Percentiles rank a stretch among this genome's conserved stretches.
These are phyloP conservation scores for Rachicladosporium sp. DNA, from an alignment of 2,329 filamentous ascomycete genomes.

Conservation along the genomic window DNA sequence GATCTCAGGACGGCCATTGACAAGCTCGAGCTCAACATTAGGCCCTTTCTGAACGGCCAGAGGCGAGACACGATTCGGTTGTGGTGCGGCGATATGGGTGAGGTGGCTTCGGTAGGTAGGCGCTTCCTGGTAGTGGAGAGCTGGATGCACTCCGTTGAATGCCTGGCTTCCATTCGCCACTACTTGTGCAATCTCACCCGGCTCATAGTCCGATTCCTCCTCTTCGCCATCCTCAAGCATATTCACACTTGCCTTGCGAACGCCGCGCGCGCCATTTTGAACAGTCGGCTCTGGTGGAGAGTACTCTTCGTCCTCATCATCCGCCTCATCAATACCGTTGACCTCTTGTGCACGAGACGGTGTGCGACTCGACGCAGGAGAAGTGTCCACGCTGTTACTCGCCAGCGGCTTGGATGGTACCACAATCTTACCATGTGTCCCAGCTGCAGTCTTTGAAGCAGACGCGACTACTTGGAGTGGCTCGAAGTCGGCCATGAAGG, in stretches of 20 bases:
- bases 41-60: conserved; percentile 41
- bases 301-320: conserved; percentile 22
- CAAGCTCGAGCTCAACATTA: conserved; percentile 34
- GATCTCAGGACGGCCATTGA: conserved; percentile 23
- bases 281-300: conserved; percentile 18
- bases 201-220: conserved; percentile 25
- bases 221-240: conserved; percentile 14
- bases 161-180: conserved; percentile 3
- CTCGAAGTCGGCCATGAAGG: conserved; percentile 17
- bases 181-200: conserved; percentile 20
- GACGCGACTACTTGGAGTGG: conserved; percentile 7
- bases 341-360: conserved; percentile 2
- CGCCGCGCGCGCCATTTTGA: background rate
- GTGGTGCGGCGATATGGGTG: conserved; percentile 55
- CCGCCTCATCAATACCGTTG: conserved; percentile 14
- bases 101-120: conserved; percentile 57
- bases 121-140: conserved; percentile 31
- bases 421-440: too few species aligned
- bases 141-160: conserved; percentile 17
- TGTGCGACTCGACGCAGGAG: too few species aligned
- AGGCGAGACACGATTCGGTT: conserved; percentile 57
- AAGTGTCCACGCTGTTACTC: too few species aligned
- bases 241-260: conserved; percentile 5
- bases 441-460: conserved; percentile 1
- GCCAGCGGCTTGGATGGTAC: too few species aligned